Evolutionary conservation across 371 early-diverging fungal genomes (phyloP), one percentile per base, ranked within the genome.

Genomic region (Lichtheimia ramosa): DNA sequence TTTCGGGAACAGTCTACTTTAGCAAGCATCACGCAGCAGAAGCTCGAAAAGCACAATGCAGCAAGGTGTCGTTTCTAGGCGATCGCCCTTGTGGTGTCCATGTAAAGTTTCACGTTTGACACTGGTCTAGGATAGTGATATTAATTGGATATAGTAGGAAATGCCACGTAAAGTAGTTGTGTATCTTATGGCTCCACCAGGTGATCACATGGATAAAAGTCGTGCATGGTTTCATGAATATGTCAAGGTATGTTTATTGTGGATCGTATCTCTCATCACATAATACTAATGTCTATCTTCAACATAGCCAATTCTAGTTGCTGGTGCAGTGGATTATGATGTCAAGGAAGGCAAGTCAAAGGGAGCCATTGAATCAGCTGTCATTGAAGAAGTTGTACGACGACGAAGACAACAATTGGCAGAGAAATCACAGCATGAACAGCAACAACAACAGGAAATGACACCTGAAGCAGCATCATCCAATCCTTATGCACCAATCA

Each of bases 261-360:
- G 25, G 25, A 25, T 5, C 25, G 40, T 60, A 28, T n/a, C n/a
- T n/a, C n/a, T n/a, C n/a, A n/a, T n/a, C n/a, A n/a, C n/a, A n/a
- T n/a, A n/a, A n/a, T n/a, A n/a, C n/a, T n/a, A n/a, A n/a, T n/a
- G n/a, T n/a, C n/a, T n/a, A n/a, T n/a, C n/a, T n/a, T n/a, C 20
- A 8, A 52, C n/a, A 16, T 70, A 88, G 87, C 89, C 89, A 51
- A 70, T 89, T n/a, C 75, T 89, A 41, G 86, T 83, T 52, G 86
- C 84, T 18, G 86, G 84, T 51, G 89, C 89, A 34, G 60, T 89
- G 39, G 89, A 89, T 54, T 89, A 89, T 56, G 89, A 89, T 59
- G 75, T 89, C 6, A 77, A 73, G 54, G 89, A 89, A 66, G 87
- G 79, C 0, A 65, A 62, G 25, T 54, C 61, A 8, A 66, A 73